A percentile compares a stretch with the other conserved stretches of the same genome.
Conservation (phyloP, 75 land plant species). For the Pinus albicaulis region DNA sequence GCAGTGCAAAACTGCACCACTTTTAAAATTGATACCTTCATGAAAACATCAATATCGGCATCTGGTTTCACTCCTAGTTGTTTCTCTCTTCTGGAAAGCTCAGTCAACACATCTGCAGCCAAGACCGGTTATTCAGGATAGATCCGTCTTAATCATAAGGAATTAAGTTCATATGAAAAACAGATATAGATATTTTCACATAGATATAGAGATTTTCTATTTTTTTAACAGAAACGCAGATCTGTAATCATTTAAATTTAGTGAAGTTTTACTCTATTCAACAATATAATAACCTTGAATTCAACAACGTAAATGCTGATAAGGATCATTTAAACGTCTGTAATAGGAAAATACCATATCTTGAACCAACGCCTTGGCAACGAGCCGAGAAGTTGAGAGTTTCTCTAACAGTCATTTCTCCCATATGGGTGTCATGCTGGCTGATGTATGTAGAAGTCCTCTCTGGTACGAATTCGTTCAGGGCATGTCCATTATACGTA, state of each 20-base stretch:
- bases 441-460: slow-evolving; percentile 55
- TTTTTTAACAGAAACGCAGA: too few relatives aligned
- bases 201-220: too few relatives aligned
- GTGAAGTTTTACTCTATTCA: too few relatives aligned
- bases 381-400: slow-evolving; percentile 56
- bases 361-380: slow-evolving; percentile 48
- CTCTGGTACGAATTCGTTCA: slow-evolving; percentile 53
- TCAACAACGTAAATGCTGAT: too few relatives aligned
- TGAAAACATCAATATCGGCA: slow-evolving; percentile 38
- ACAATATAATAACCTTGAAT: too few relatives aligned
- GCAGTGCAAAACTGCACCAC: too few relatives aligned
- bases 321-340: too few relatives aligned
- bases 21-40: slow-evolving; percentile 22
- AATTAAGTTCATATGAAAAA: too few relatives aligned
- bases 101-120: slow-evolving; percentile 28
- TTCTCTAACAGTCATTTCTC: slow-evolving; percentile 61
- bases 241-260: too few relatives aligned
- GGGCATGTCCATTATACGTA: slow-evolving; percentile 50
- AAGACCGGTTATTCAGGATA: too few relatives aligned
- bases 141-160: too few relatives aligned
- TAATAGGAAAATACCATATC: slow-evolving; percentile 20
- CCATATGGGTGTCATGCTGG: slow-evolving; percentile 49
- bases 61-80: slow-evolving; percentile 41
- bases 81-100: slow-evolving; percentile 37
- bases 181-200: too few relatives aligned